Evolutionary conservation across 371 early-diverging fungal species (phyloP), one percentile per base, ranked within the genome.

Genomic region (Syncephalastrum racemosum): DNA sequence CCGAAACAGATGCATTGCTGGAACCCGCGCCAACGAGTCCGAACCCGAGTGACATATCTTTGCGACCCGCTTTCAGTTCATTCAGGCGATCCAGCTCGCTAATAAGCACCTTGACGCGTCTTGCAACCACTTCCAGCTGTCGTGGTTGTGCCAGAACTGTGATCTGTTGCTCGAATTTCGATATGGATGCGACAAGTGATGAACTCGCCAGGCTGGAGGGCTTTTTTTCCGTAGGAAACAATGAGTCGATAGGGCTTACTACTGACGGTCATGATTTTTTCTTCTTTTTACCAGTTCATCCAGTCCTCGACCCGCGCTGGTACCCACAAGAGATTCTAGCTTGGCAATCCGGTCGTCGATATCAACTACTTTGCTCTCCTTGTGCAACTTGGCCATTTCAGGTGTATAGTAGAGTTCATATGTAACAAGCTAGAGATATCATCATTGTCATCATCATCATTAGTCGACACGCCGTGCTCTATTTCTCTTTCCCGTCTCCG

Each of bases 331-430:
- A 31, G 78, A 81, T 57, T 96, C 96, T 44, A 96, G 73, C 40
- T 72, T 71, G 7, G 92, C 83, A 46, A 96, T 80, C 23, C 96
- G 88, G 18, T 84, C 77, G 63, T 94, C 94, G 18, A 96, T 69
- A 24, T 84, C 85, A 8, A 83, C 67, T 18, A 87, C 55, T 56
- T 88, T 85, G 47, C 81, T 73, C 36, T 83, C 78, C 27, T 83
- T 82, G 36, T 81, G 78, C 49, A 83, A 59, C 50, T 80, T 76
- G 8, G 81, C 79, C 23, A 83, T 73, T 25, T 86, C 84, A 15
- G 91, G 91, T 50, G 86, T 86, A 71, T 88, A 89, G 60, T 71
- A 87, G 7, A 91, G 80, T 55, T 92, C 91, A 66, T 91, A 90
- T 12, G 89, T 90, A 22, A 91, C 79, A 50, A 74, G 72, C 80